Percentiles rank a stretch among this genome's conserved stretches.
These are phyloP conservation scores for Candida tetrigidarum DNA, from an alignment of 1,139 yeast species.

Conservation along the genomic window DNA sequence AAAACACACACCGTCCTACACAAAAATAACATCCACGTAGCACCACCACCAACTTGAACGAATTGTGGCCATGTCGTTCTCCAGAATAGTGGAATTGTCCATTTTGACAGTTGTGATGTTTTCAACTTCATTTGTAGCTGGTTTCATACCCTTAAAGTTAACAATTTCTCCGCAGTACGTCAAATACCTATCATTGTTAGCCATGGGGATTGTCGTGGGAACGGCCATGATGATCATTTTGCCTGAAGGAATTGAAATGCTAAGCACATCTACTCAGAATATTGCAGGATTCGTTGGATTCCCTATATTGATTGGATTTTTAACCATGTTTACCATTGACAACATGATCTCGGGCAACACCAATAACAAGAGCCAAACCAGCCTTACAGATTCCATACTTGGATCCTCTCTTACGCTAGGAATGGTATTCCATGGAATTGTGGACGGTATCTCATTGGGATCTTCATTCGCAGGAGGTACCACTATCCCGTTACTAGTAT, in stretches of 20 bases:
- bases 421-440: slow-evolving; percentile 64
- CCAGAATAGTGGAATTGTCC: slow-evolving; percentile 11
- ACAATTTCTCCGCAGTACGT: slow-evolving; percentile 17
- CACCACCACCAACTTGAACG: too few species aligned
- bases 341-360: slow-evolving; percentile 24
- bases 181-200: slow-evolving; percentile 45
- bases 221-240: slow-evolving; percentile 66
- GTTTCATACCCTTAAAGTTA: slow-evolving; percentile 34
- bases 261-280: slow-evolving; percentile 29
- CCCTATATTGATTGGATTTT: slow-evolving; percentile 51
- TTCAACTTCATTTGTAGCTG: slow-evolving; percentile 34
- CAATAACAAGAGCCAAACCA: slow-evolving; percentile 2
- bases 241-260: slow-evolving; percentile 69
- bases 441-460: slow-evolving; percentile 80
- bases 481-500: slow-evolving; percentile 54
- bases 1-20: too few species aligned
- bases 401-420: slow-evolving; percentile 58
- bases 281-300: slow-evolving; percentile 30
- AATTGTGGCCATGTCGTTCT: slow-evolving; percentile 5
- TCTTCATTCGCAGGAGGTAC: slow-evolving; percentile 55
- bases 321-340: slow-evolving; percentile 55
- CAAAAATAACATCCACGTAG: too few species aligned
- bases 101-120: slow-evolving; percentile 29
- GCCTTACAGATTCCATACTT: slow-evolving; percentile 28
- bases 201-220: slow-evolving; percentile 67